Evolutionary conservation across 1,284 basidiomycete species (phyloP).

Genomic region (Chiua sp.): DNA sequence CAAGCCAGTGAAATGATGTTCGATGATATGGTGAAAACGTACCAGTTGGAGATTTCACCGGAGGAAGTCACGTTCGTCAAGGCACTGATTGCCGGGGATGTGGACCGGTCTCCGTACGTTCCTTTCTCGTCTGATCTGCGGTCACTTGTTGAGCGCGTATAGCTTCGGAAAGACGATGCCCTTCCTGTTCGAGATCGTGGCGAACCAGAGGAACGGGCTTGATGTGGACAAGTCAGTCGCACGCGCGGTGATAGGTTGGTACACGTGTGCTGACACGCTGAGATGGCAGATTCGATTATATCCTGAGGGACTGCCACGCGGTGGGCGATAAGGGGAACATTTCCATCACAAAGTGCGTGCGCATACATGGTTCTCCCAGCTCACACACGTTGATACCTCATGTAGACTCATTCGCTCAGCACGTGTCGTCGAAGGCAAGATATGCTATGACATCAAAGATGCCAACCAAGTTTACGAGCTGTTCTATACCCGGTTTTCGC

Average conservation of each 20-base stretch:
- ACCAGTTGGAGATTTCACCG: constrained; percentile 45
- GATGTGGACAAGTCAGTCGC: constrained; percentile 77
- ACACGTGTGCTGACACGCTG: background rate
- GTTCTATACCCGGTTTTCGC: constrained; percentile 70
- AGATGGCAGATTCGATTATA: constrained; percentile 73
- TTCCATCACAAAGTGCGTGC: constrained; percentile 44
- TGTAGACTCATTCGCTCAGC: constrained; percentile 71
- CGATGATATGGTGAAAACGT: constrained; percentile 53
- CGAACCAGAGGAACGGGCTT: constrained; percentile 77
- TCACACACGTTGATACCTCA: background rate
- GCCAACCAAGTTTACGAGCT: constrained; percentile 75
- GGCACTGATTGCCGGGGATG: constrained; percentile 56
- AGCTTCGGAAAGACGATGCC: constrained; percentile 51
- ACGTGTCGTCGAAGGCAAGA: constrained; percentile 71
- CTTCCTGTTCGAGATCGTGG: constrained; percentile 71
- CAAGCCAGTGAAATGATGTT: constrained; percentile 66
- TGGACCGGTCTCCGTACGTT: constrained; percentile 41
- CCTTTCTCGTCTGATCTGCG: background rate
- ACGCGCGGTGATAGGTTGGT: background rate
- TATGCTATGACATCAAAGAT: constrained; percentile 83
- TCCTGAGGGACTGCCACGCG: constrained; percentile 71
- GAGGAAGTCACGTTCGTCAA: constrained; percentile 53
- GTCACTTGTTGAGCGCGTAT: background rate
- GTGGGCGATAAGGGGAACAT: constrained; percentile 68
- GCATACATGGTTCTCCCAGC: background rate